These are phyloP conservation scores for Myxozyma udenii DNA, from an alignment of 805 yeast genomes.

Conservation along the genomic window DNA sequence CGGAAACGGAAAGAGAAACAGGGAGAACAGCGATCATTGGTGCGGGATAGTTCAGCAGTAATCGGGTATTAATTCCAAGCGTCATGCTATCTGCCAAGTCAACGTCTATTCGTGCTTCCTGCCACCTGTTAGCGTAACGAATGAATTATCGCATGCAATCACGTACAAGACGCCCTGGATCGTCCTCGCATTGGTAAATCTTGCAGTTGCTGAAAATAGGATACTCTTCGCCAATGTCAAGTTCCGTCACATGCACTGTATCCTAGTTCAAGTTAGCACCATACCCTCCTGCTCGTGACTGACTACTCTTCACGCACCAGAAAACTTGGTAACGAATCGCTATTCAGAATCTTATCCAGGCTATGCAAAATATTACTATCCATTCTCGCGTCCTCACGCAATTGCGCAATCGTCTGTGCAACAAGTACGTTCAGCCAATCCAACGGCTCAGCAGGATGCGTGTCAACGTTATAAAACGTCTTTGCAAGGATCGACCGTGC, in stretches of 20 bases:
- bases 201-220: conserved; percentile 94
- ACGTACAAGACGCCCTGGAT: conserved; percentile 43
- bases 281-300: neutral
- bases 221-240: conserved; percentile 90
- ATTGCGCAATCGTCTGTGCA: conserved; percentile 84
- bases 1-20: conserved; percentile 75
- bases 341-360: conserved; percentile 60
- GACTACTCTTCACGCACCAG: conserved; percentile 36
- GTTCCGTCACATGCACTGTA: conserved; percentile 72
- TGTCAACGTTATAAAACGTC: conserved; percentile 85
- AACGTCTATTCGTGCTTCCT: conserved; percentile 86
- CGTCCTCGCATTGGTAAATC: conserved; percentile 58
- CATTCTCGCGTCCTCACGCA: conserved; percentile 81
- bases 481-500: conserved; percentile 65
- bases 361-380: conserved; percentile 83
- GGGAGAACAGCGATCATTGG: conserved; percentile 86
- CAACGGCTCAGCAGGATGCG: conserved; percentile 82
- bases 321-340: conserved; percentile 71
- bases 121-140: neutral
- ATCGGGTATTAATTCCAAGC: conserved; percentile 75
- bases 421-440: conserved; percentile 96
- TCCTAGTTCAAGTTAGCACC: conserved; percentile 40
- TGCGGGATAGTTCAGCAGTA: conserved; percentile 76
- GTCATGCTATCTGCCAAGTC: conserved; percentile 85
- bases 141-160: too few species aligned